Evolutionary conservation across 352 stramenopile species (phyloP).

Genomic region (Pythium sp.): DNA sequence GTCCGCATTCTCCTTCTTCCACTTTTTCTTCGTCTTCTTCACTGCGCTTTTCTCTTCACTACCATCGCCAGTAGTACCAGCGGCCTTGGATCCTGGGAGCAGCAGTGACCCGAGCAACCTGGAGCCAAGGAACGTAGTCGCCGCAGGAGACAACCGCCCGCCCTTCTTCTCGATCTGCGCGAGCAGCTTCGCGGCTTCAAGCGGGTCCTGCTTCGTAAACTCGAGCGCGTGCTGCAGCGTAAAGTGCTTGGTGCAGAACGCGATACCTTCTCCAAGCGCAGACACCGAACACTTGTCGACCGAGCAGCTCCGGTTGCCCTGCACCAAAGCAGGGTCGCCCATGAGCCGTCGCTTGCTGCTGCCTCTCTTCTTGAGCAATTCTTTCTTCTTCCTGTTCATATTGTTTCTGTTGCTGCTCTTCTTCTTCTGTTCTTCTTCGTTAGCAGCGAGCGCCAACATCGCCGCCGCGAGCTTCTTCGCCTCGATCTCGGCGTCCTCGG

Average conservation of each 20-base stretch:
- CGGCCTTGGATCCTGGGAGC: neutral
- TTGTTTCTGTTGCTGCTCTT: slow-evolving; percentile 20
- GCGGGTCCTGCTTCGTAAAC: slow-evolving; percentile 43
- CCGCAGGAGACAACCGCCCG: neutral
- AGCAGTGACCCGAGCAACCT: slow-evolving; percentile 18
- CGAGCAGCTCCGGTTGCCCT: slow-evolving; percentile 20
- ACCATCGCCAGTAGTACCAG: neutral
- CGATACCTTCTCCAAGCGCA: slow-evolving; percentile 25
- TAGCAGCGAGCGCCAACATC: slow-evolving; percentile 26
- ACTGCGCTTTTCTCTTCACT: neutral
- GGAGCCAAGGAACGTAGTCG: slow-evolving; percentile 4
- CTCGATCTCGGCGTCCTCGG: slow-evolving; percentile 49
- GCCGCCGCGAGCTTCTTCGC: slow-evolving; percentile 43
- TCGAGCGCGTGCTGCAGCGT: slow-evolving; percentile 70
- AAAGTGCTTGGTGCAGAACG: slow-evolving; percentile 54
- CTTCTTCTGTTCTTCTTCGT: slow-evolving; percentile 13
- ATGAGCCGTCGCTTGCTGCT: slow-evolving; percentile 6
- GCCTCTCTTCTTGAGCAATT: slow-evolving; percentile 7
- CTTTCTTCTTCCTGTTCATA: slow-evolving; percentile 28
- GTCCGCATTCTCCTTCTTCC: neutral
- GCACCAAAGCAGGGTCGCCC: slow-evolving; percentile 8
- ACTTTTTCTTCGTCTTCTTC: slow-evolving; percentile 4
- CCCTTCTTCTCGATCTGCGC: slow-evolving; percentile 34
- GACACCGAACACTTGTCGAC: slow-evolving; percentile 33
- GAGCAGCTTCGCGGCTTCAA: slow-evolving; percentile 63